Evolutionary conservation across 768 basidiomycete genomes (phyloP), one percentile per base, ranked within the genome.

Genomic region (Termitomyces eurrhizus): DNA sequence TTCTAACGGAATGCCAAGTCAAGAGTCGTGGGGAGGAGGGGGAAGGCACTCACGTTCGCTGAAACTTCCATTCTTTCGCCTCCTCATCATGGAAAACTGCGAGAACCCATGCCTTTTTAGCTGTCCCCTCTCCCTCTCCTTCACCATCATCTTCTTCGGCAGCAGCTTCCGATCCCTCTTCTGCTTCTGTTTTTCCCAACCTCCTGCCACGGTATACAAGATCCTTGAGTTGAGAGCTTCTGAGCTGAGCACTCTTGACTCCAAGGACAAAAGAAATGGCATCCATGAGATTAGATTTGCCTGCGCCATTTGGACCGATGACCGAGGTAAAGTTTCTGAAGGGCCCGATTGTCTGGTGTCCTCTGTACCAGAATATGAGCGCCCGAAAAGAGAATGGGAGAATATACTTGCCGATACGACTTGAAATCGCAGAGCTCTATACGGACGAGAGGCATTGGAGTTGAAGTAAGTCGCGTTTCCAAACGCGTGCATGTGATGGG

Each of bases 221-320:
- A 72, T 98, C 97, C 69, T 93, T 95, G 29, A 98, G 79, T 67
- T 98, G 95, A 49, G 92, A 93, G 69, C 92, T 94, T 50, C 96
- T 84, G 37, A 99, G 81, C 64, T 97, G 93, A 2, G 88, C 90
- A 62, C 92, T 95, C 78, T 95, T 94, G 33, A 98, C 90, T 35
- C 97, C 97, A 7, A 99, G 87, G 9, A 98, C 97, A 71, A 99
- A 98, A 4, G 97, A 98, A 65, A 99, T 98, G 55, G 97, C 97
- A 71, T 99, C 97, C 97, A 98, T 98, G 58, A 98, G 85, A 72
- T 99, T 99, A 11, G 94, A 96, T 72, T 99, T 98, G 61, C 97
- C 97, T 0, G 96, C 94, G 59, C 97, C 96, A 88, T 99, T 98
- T 39, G 97, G 96, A 24, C 97, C 97, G 67, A 99, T 98, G 57